Evolutionary conservation across 2,329 filamentous ascomycete genomes (phyloP).

Genomic region (Arthrobotrys musiformis): DNA sequence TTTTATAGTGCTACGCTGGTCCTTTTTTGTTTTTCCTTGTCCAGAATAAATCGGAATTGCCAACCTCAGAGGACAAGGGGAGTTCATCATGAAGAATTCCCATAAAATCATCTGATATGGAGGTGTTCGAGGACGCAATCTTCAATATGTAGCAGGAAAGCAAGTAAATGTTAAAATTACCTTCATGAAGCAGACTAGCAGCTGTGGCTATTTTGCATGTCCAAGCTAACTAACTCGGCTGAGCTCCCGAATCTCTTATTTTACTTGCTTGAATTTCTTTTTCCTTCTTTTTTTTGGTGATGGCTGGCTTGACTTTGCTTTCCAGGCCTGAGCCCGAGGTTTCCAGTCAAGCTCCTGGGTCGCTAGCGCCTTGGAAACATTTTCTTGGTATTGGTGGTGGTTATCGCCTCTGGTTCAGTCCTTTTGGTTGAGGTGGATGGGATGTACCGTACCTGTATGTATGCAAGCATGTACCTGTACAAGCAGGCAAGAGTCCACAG

Average conservation of each 20-base stretch:
- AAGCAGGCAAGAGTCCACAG: constrained; percentile 18
- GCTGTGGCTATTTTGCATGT: neutral
- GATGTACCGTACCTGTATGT: neutral
- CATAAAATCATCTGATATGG: constrained; percentile 32
- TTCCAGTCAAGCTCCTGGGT: constrained; percentile 8
- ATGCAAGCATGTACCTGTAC: constrained; percentile 24
- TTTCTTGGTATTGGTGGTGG: neutral
- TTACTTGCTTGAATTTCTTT: neutral
- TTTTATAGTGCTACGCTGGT: neutral
- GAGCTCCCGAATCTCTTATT: constrained; percentile 18
- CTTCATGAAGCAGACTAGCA: neutral
- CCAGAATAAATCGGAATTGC: constrained; percentile 26
- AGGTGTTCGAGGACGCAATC: constrained; percentile 17
- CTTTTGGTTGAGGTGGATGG: neutral
- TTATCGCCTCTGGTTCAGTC: neutral
- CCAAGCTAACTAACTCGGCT: constrained; percentile 15
- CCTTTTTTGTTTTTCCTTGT: constrained; percentile 6
- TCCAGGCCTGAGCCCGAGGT: constrained; percentile 17
- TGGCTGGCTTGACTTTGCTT: neutral
- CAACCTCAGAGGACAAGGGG: neutral
- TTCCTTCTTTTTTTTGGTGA: neutral
- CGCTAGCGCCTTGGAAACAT: neutral
- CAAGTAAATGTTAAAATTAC: too few species aligned
- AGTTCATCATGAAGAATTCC: neutral
- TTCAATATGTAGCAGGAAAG: too few species aligned